These are phyloP conservation scores for Raddia distichophylla DNA, from an alignment of 176 grass and related monocot genomes.

Conservation along the genomic window DNA sequence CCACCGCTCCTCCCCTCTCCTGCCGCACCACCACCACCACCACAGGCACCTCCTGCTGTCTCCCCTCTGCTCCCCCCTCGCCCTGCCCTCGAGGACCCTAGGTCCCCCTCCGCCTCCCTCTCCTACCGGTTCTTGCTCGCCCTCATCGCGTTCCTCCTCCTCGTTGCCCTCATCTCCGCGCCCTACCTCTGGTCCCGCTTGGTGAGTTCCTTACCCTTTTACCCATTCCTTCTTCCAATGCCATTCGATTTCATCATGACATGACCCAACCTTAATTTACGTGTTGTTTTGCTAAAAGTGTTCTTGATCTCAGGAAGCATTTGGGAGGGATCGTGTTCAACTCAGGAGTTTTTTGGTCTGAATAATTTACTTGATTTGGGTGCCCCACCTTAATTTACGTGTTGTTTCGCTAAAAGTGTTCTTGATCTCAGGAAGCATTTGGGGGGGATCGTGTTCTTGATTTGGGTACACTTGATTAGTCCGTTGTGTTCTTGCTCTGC, in stretches of 20 bases:
- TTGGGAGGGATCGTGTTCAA: not conserved
- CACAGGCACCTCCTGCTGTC: conserved; percentile 45
- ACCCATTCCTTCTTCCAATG: not conserved
- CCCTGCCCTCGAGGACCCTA: conserved; percentile 79
- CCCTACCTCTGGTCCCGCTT: conserved; percentile 73
- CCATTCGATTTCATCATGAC: not conserved
- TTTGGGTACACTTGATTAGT: too few species aligned
- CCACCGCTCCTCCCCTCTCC: too few species aligned
- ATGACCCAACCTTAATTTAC: not conserved
- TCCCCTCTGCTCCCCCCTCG: conserved; percentile 68
- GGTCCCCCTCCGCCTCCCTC: conserved; percentile 53
- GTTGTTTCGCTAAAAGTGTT: too few species aligned
- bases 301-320: not conserved
- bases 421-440: too few species aligned
- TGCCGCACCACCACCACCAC: too few species aligned
- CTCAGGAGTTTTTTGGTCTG: not conserved
- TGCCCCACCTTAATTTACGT: too few species aligned
- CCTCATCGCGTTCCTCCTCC: conserved; percentile 58
- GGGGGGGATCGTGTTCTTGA: too few species aligned
- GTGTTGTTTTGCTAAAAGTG: conserved; percentile 42
- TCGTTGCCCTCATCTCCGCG: conserved; percentile 48
- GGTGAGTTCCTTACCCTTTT: conserved; percentile 47
- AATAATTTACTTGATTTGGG: conserved; percentile 7
- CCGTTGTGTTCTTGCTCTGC: too few species aligned
- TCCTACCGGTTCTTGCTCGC: conserved; percentile 74